phyloP scores from a whole-genome alignment of 805 yeast genomes.

The Candida insectalens region DNA sequence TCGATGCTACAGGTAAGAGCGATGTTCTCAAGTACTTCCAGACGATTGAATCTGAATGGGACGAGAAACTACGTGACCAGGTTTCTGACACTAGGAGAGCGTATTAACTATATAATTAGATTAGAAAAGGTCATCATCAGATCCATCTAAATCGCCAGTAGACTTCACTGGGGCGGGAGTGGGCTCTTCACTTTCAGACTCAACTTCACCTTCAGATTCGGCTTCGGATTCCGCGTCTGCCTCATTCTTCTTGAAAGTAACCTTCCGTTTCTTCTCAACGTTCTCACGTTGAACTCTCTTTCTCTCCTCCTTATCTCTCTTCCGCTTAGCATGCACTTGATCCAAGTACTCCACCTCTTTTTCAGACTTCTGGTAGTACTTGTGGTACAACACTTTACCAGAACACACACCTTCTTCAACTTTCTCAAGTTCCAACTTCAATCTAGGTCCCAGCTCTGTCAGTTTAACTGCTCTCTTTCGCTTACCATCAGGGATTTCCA shows the following conservation, averaged over 20 bases:
- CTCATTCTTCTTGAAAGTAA: constrained; percentile 69
- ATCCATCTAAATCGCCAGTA: neutral
- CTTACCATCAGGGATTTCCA: constrained; percentile 12
- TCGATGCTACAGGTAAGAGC: constrained; percentile 55
- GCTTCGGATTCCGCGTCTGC: constrained; percentile 42
- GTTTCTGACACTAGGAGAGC: constrained; percentile 29
- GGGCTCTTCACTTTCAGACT: neutral
- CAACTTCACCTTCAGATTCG: neutral
- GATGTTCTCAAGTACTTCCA: constrained; percentile 63
- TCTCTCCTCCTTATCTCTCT: constrained; percentile 58
- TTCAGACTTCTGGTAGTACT: constrained; percentile 52
- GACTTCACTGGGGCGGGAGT: neutral
- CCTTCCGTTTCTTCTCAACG: constrained; percentile 67
- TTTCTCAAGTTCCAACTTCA: constrained; percentile 66
- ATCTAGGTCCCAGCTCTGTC: constrained; percentile 88
- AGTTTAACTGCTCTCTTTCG: constrained; percentile 81
- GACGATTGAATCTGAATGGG: constrained; percentile 57
- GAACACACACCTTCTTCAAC: constrained; percentile 88
- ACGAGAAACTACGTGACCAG: constrained; percentile 61
- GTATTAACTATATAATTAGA: constrained; percentile 2
- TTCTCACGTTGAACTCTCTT: constrained; percentile 72
- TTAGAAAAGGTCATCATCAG: neutral
- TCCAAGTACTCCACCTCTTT: constrained; percentile 55
- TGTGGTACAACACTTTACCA: constrained; percentile 83
- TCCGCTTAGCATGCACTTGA: constrained; percentile 51